Base-by-base conservation (phyloP, 192 early-diverging fungal species). In the Mortierella hygrophila region DNA sequence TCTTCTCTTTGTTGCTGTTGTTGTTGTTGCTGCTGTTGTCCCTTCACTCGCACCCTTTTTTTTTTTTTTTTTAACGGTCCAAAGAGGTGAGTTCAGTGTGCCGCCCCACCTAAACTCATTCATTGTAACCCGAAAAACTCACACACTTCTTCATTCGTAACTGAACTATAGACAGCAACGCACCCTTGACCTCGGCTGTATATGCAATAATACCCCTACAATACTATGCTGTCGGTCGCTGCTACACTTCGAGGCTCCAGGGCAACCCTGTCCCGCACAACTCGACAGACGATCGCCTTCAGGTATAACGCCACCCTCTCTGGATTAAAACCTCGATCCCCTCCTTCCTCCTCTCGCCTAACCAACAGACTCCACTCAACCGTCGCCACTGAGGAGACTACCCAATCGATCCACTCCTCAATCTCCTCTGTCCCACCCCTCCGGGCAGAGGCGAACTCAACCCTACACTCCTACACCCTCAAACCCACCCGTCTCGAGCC, bases 211-310 rank as follows among this genome's bases (percentile, higher is more conserved):
- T 32, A n/a, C 1, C 21, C 13, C 20, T 18, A 52, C 21, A 40
- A 13, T 60, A 86, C 6, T 3, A 40, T 86, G 84, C 74, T 86
- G 60, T 80, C 84, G 52, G 84, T 81, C 63, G 78, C 84, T 73
- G 80, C 78, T 35, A 60, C 79, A 6, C 79, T 86, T 69, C 80
- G 84, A 72, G 65, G 84, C 79, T 74, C 74, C 60, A 80, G 84
- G 38, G 52, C 60, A 37, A 71, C 69, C 18, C 46, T 76, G 52
- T 60, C 74, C 40, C 32, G 47, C 46, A 41, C 81, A 11, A 41
- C 81, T 41, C 69, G 81, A 26, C 70, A 74, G 46, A n/a, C 26
- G 46, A n/a, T 18, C 47, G 68, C 81, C 21, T 68, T 72, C 57
- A 57, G 77, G 40, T n/a, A 35, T 16, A 72, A 37, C 13, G 42